Evolutionary conservation across 225 moss, liverwort and hornwort genomes (phyloP).

Genomic region (Antitrichia curtipendula): DNA sequence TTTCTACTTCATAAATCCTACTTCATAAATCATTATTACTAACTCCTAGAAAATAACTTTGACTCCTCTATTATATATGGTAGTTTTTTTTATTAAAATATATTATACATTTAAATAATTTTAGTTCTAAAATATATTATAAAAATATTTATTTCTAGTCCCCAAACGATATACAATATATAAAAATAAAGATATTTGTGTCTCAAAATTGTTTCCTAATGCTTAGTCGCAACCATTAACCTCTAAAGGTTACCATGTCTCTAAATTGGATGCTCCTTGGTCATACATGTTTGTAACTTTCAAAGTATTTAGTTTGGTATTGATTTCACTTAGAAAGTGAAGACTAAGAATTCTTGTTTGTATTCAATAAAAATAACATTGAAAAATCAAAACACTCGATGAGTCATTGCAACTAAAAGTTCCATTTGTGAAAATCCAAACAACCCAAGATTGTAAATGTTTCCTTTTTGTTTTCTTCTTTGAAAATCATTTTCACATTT

Average conservation of each 20-base stretch:
- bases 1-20: no score
- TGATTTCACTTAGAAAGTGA: background rate
- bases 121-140: accelerated
- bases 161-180: background rate
- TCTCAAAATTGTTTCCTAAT: background rate
- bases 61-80: accelerated
- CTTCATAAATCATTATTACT: no score
- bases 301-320: background rate
- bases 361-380: no score
- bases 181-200: accelerated
- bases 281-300: background rate
- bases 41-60: no score
- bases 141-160: background rate
- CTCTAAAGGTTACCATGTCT: accelerated
- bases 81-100: background rate
- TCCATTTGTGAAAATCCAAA: background rate
- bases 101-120: accelerated
- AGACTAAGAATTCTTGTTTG: background rate
- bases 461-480: background rate
- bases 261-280: accelerated
- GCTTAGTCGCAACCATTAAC: accelerated
- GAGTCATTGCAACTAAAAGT: background rate
- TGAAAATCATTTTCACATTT: accelerated
- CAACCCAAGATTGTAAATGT: accelerated
- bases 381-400: background rate